phyloP scores from a whole-genome alignment of 805 yeast species.

The Metschnikowia kunwiensis region DNA sequence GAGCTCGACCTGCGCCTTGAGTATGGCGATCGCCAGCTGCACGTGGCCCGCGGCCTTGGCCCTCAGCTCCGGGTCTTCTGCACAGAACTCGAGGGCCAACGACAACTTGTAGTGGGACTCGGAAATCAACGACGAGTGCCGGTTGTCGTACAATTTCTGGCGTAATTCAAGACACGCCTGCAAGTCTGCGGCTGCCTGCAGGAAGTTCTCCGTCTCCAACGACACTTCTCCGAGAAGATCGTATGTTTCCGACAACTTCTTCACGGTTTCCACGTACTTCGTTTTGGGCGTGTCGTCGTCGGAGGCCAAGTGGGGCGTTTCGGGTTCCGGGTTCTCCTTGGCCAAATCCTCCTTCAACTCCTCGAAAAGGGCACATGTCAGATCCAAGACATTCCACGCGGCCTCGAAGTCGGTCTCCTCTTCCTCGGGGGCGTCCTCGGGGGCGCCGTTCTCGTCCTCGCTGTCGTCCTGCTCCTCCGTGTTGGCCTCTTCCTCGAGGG shows the following conservation, averaged over 20 bases:
- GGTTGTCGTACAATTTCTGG: constrained; percentile 45
- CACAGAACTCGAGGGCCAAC: constrained; percentile 69
- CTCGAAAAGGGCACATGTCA: constrained; percentile 67
- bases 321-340: constrained; percentile 3
- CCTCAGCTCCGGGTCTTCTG: constrained; percentile 48
- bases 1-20: constrained; percentile 36
- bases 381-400: constrained; percentile 84
- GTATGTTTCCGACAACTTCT: constrained; percentile 68
- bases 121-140: constrained; percentile 56
- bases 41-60: constrained; percentile 54
- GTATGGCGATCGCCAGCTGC: constrained; percentile 46
- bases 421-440: constrained; percentile 15
- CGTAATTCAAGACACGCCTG: constrained; percentile 54
- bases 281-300: constrained; percentile 32
- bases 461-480: constrained; percentile 16
- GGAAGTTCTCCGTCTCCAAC: constrained; percentile 82
- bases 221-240: constrained; percentile 87
- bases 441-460: constrained; percentile 17
- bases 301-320: constrained; percentile 29
- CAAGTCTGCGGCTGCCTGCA: constrained; percentile 73
- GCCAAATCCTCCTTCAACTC: constrained; percentile 31
- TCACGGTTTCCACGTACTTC: constrained; percentile 35
- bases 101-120: constrained; percentile 82
- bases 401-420: constrained; percentile 74
- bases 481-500: constrained; percentile 2